Evolutionary conservation across 106 monocot species (phyloP), one percentile per base, ranked within the genome.

Genomic region (Cymbidium sinense): DNA sequence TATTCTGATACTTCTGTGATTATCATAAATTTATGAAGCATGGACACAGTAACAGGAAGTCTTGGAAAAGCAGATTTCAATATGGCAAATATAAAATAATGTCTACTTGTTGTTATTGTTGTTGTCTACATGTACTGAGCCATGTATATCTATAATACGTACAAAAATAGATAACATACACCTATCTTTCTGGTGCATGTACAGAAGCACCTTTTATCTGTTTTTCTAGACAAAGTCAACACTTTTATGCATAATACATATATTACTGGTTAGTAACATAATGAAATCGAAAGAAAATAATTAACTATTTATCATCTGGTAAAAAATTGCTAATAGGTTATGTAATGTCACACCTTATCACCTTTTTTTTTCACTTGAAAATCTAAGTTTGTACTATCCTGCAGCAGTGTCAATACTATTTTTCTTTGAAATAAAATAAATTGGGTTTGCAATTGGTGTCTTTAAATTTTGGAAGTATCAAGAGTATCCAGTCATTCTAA

Each of bases 21-120:
- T 33, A 69, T 69, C 69, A 69, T 62, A 69, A 69, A 69, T 69
- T 13, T 47, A 47, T 47, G 17, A 47, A 47, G 17, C 47, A 69
- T 69, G 69, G 69, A 18, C 69, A 69, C 18, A 27, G 10, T 27
- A 28, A 62, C 61, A 62, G 15, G 23, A 9, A 27, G 61, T n/a
- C 8, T 62, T 23, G 61, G 25, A 47, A 47, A 47, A 15, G 13
- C 47, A 47, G 2, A 47, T 47, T 2, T 47, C 47, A 47, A 47
- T 47, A 47, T 47, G 47, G 47, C 11, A 13, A 47, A 17, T 47
- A 62, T 25, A 27, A 10, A 1, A 62, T 62, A 27, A 62, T 10
- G 7, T 62, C 61, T n/a, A n/a, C n/a, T n/a, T n/a, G n/a, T n/a
- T n/a, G n/a, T n/a, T n/a, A n/a, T n/a, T n/a, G n/a, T n/a, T n/a